Conservation (phyloP, 2,329 filamentous ascomycete species). For the Cylindrodendrum hubeiense region DNA sequence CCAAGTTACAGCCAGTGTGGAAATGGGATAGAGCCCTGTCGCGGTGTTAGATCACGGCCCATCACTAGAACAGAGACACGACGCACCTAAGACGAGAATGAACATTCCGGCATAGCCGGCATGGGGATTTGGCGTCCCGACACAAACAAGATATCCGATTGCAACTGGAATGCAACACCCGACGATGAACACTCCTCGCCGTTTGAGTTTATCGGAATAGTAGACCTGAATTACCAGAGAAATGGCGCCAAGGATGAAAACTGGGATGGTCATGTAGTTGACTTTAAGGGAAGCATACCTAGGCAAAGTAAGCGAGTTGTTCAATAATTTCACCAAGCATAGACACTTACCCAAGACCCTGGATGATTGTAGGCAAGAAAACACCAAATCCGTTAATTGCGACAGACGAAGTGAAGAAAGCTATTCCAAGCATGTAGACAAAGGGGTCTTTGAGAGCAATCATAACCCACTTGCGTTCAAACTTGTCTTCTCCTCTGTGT, state of each 20-base stretch:
- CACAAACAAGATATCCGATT: conserved; percentile 47
- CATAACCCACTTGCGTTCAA: conserved; percentile 40
- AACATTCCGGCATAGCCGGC: no score
- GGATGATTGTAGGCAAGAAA: conserved; percentile 52
- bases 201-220: conserved; percentile 41
- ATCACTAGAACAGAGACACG: no score
- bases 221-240: conserved; percentile 25
- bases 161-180: conserved; percentile 38
- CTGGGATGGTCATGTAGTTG: conserved; percentile 52
- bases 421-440: conserved; percentile 43
- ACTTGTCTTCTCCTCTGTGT: conserved; percentile 36
- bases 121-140: no score
- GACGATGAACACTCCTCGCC: conserved; percentile 37
- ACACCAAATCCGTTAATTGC: conserved; percentile 51
- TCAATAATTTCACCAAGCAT: rapidly evolving
- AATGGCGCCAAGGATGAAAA: conserved; percentile 46
- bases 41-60: no score
- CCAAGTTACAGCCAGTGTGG: no score
- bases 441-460: conserved; percentile 39
- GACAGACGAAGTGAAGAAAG: conserved; percentile 47
- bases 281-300: conserved; percentile 45
- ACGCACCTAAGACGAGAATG: no score
- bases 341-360: conserved; percentile 46
- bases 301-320: rapidly evolving
- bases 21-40: no score